Conservation (phyloP, 2,329 filamentous ascomycete genomes). For the Pseudocercospora fuligena region DNA sequence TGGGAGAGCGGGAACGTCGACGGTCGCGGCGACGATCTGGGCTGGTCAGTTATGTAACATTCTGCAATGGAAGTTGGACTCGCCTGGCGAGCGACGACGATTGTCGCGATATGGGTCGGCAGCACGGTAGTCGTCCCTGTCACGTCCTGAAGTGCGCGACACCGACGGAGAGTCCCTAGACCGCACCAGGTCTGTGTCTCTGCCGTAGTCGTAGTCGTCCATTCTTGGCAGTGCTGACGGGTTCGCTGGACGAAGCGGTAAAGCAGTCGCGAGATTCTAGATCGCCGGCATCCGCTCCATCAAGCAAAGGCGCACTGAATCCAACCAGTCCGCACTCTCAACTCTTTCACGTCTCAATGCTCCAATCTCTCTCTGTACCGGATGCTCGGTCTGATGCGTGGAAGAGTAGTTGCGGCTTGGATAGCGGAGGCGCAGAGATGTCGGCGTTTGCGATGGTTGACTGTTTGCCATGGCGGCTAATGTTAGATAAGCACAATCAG, state of each 20-base stretch:
- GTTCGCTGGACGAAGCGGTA: neutral
- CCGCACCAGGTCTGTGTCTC: slow-evolving; percentile 14
- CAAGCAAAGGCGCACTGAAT: slow-evolving; percentile 15
- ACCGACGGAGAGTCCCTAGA: slow-evolving; percentile 21
- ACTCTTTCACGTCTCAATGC: neutral
- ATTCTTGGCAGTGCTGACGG: slow-evolving; percentile 15
- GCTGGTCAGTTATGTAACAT: slow-evolving; percentile 8
- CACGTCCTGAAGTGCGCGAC: slow-evolving; percentile 26
- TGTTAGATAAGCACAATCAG: slow-evolving; percentile 34
- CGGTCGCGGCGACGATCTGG: slow-evolving; percentile 52
- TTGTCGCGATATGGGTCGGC: slow-evolving; percentile 36
- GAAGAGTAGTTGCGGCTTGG: neutral
- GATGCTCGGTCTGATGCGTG: neutral
- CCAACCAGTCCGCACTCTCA: slow-evolving; percentile 1
- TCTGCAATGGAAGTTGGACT: neutral
- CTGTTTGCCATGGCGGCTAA: slow-evolving; percentile 36
- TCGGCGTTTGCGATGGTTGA: slow-evolving; percentile 21
- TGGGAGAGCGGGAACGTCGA: slow-evolving; percentile 75
- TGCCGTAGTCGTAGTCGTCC: slow-evolving; percentile 30
- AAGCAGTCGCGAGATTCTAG: slow-evolving; percentile 8
- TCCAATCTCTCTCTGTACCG: neutral
- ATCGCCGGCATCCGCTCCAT: slow-evolving; percentile 26
- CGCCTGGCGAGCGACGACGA: slow-evolving; percentile 38
- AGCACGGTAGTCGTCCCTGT: slow-evolving; percentile 35
- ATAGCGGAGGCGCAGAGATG: neutral